Percentiles rank a stretch among this genome's conserved stretches.
These are phyloP conservation scores for Sclerotiophoma versabilis DNA, from an alignment of 2,329 filamentous ascomycete species.

Conservation along the genomic window DNA sequence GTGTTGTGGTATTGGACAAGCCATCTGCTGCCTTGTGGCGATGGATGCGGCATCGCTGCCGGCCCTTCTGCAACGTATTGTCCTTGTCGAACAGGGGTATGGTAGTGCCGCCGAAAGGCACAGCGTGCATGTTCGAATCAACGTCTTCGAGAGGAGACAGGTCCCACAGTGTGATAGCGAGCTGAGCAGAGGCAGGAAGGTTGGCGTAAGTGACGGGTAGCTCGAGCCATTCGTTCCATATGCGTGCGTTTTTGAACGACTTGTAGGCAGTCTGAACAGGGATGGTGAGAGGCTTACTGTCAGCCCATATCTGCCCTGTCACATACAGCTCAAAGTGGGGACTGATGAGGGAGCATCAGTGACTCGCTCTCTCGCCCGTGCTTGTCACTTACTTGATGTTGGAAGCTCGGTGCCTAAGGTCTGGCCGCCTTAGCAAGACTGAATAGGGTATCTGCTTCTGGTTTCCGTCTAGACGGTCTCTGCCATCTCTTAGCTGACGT, in stretches of 20 bases:
- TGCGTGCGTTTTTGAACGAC: slow-evolving; percentile 74
- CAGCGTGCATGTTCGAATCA: slow-evolving; percentile 74
- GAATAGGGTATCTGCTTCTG: slow-evolving; percentile 79
- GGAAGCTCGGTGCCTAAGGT: slow-evolving; percentile 86
- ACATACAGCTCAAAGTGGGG: slow-evolving; percentile 88
- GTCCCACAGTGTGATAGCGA: slow-evolving; percentile 96
- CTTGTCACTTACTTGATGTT: slow-evolving; percentile 69
- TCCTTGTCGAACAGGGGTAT: slow-evolving; percentile 91
- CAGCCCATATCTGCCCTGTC: slow-evolving; percentile 91
- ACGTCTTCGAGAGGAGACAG: slow-evolving; percentile 79
- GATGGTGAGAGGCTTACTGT: slow-evolving; percentile 92
- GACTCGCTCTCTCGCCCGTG: not conserved
- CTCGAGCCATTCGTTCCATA: slow-evolving; percentile 96
- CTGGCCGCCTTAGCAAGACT: slow-evolving; percentile 76
- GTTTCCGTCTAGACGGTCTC: slow-evolving; percentile 78
- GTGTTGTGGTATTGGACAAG: slow-evolving; percentile 79
- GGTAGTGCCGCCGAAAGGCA: slow-evolving; percentile 94
- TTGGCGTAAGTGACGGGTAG: slow-evolving; percentile 85
- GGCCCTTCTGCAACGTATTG: slow-evolving; percentile 87
- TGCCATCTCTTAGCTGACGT: slow-evolving; percentile 48
- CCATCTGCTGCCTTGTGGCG: slow-evolving; percentile 85
- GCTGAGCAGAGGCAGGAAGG: slow-evolving; percentile 79
- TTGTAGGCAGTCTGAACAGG: slow-evolving; percentile 93
- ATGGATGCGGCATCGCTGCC: slow-evolving; percentile 89
- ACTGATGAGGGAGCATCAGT: slow-evolving; percentile 55